Evolutionary conservation across 768 basidiomycete genomes (phyloP).

Genomic region (Clitopilus hobsonii): DNA sequence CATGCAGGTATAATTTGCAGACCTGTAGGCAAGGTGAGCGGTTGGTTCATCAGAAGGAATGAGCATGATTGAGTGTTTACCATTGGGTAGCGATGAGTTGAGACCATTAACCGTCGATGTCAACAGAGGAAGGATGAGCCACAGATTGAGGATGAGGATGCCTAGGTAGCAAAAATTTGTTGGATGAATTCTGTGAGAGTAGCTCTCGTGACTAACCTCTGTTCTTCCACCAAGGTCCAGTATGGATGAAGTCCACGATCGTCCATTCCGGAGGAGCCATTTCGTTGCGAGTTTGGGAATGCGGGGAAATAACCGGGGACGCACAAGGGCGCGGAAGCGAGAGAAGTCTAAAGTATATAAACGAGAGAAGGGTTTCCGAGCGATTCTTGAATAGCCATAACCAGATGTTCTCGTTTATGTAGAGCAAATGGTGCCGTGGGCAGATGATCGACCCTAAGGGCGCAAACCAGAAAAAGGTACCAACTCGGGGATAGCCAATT

Average conservation of each 20-base stretch:
- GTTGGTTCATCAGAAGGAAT: background rate
- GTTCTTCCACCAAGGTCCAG: constrained; percentile 59
- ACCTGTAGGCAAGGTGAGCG: constrained; percentile 32
- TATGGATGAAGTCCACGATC: constrained; percentile 54
- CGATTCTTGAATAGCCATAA: background rate
- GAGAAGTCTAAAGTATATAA: background rate
- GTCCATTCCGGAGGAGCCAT: constrained; percentile 43
- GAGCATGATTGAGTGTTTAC: constrained; percentile 14
- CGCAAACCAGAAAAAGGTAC: background rate
- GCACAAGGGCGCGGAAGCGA: background rate
- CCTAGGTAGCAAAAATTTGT: constrained; percentile 27
- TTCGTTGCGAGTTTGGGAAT: background rate
- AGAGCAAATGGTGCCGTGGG: constrained; percentile 2
- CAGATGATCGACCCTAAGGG: constrained; percentile 2
- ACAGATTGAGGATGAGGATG: constrained; percentile 53
- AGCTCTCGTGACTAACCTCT: constrained; percentile 32
- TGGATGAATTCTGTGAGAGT: background rate
- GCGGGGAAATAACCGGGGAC: background rate
- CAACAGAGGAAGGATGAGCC: constrained; percentile 57
- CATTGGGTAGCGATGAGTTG: constrained; percentile 63
- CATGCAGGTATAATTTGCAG: constrained; percentile 66
- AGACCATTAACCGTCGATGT: constrained; percentile 65
- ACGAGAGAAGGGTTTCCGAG: background rate
- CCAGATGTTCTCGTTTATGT: background rate
- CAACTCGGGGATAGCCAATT: constrained; percentile 1